Evolutionary conservation across 2,329 filamentous ascomycete genomes (phyloP).

Genomic region (Neopestalotiopsis rosae): DNA sequence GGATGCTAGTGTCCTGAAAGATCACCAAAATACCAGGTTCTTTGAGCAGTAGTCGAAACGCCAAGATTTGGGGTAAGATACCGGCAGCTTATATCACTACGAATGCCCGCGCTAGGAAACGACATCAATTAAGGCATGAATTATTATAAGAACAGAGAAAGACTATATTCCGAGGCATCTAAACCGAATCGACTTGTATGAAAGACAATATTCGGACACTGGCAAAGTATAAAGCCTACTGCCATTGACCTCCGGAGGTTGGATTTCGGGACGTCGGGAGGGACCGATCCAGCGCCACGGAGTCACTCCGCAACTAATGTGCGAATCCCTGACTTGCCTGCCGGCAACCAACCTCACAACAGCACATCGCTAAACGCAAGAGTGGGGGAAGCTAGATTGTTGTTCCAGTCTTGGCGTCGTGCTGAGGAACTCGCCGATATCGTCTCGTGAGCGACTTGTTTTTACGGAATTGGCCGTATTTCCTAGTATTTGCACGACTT

Average conservation of each 20-base stretch:
- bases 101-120: no score
- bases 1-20: not conserved
- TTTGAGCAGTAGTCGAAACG: not conserved
- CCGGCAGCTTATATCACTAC: no score
- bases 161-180: not conserved
- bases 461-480: not conserved
- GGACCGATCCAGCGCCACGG: not conserved
- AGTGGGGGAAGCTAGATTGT: not conserved
- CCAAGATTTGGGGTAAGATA: not conserved
- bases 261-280: not conserved
- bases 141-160: no score
- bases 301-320: not conserved
- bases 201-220: conserved; percentile 1
- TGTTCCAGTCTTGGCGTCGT: not conserved
- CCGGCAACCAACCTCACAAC: not conserved
- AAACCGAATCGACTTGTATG: not conserved
- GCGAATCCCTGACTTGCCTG: not conserved
- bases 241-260: not conserved
- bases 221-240: not conserved
- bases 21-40: not conserved
- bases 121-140: no score
- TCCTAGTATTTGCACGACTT: not conserved
- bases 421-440: not conserved
- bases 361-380: not conserved
- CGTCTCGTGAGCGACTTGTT: not conserved